Percentiles rank a stretch among this genome's conserved stretches.
phyloP scores from a whole-genome alignment of 2,329 filamentous ascomycete species.

The Rugonectria rugulosa region DNA sequence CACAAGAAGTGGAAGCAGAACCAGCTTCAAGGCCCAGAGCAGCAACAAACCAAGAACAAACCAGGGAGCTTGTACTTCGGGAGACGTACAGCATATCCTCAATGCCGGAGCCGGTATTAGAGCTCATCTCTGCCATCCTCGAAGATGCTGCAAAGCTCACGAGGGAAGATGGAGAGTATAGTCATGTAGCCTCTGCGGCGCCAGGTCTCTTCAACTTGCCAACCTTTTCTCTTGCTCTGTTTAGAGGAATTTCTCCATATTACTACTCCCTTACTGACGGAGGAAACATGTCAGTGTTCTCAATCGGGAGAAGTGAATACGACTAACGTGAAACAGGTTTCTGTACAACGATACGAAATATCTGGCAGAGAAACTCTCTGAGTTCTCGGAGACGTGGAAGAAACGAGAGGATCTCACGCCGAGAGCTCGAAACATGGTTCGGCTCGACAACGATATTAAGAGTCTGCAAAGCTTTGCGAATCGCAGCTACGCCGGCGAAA shows the following conservation, averaged over 20 bases:
- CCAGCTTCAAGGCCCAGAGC: conserved; percentile 22
- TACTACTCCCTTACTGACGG: conserved; percentile 71
- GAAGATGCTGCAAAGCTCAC: conserved; percentile 70
- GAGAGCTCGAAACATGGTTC: conserved; percentile 61
- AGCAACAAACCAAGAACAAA: conserved; percentile 41
- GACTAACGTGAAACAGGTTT: conserved; percentile 53
- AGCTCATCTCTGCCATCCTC: conserved; percentile 66
- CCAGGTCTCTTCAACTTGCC: conserved; percentile 76
- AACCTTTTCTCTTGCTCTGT: conserved; percentile 78
- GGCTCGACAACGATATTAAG: conserved; percentile 66
- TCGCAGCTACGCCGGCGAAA: conserved; percentile 67
- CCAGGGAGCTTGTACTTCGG: conserved; percentile 76
- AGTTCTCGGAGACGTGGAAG: conserved; percentile 61
- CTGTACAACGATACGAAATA: conserved; percentile 74
- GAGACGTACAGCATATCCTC: conserved; percentile 91
- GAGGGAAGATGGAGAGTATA: conserved; percentile 56
- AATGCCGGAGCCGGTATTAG: conserved; percentile 80
- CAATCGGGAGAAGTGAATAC: background rate
- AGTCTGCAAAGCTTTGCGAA: conserved; percentile 67
- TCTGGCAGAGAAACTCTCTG: conserved; percentile 63
- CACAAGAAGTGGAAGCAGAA: conserved; percentile 33
- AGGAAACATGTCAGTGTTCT: conserved; percentile 66
- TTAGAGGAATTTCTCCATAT: conserved; percentile 77
- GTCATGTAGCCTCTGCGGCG: conserved; percentile 72
- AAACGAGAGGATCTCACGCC: conserved; percentile 58